A percentile compares a stretch with the other conserved stretches of the same genome.
These are phyloP conservation scores for Hypoxylon sp. DNA, from an alignment of 2,329 filamentous ascomycete species.

Conservation along the genomic window DNA sequence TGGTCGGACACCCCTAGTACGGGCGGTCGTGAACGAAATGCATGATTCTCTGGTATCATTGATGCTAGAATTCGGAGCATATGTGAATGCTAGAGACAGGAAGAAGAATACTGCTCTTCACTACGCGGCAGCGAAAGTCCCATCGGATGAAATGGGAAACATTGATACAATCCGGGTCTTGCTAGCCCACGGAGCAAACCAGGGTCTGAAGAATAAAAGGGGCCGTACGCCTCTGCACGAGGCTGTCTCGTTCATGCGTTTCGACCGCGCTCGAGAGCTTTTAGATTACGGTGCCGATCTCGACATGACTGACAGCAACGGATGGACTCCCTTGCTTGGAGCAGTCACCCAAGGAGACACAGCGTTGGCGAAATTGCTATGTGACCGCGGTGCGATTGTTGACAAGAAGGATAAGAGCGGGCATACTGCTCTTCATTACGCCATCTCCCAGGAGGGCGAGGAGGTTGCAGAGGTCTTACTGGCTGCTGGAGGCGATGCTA, in stretches of 20 bases:
- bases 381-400: conserved; percentile 40
- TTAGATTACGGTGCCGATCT: conserved; percentile 45
- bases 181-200: conserved; percentile 43
- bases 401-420: conserved; percentile 46
- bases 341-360: conserved; percentile 42
- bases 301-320: conserved; percentile 40
- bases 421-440: conserved; percentile 44
- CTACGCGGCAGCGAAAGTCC: conserved; percentile 40
- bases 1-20: conserved; percentile 41
- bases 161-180: conserved; percentile 38
- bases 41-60: conserved; percentile 40
- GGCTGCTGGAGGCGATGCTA: conserved; percentile 42
- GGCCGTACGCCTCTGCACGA: conserved; percentile 44
- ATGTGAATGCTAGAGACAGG: conserved; percentile 39
- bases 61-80: conserved; percentile 44
- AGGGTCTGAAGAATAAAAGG: conserved; percentile 37
- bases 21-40: conserved; percentile 45
- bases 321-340: conserved; percentile 41
- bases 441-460: conserved; percentile 42
- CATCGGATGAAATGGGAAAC: conserved; percentile 41
- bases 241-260: conserved; percentile 40
- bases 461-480: conserved; percentile 39
- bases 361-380: conserved; percentile 38
- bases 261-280: conserved; percentile 37
- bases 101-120: conserved; percentile 44